Conservation (phyloP, 1,284 basidiomycete genomes). For the Sporisorium graminicola region DNA sequence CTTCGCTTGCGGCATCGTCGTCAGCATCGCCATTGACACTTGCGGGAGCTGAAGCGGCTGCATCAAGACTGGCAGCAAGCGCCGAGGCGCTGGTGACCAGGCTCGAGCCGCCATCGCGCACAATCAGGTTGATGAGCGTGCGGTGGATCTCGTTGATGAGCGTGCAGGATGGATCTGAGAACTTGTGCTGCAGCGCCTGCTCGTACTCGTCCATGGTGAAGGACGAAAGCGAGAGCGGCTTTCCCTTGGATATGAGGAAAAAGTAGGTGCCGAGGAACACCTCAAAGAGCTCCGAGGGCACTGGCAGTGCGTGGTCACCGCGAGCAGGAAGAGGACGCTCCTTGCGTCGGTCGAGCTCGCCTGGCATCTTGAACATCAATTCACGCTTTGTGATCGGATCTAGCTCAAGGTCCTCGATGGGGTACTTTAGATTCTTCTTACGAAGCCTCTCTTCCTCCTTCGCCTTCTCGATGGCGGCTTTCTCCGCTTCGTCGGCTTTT, state of each 20-base stretch:
- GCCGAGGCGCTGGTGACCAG: constrained; percentile 17
- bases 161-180: constrained; percentile 78
- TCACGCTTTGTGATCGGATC: constrained; percentile 67
- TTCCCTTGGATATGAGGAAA: constrained; percentile 89
- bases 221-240: constrained; percentile 87
- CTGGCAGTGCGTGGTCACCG: constrained; percentile 82
- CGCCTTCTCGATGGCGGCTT: constrained; percentile 42
- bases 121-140: constrained; percentile 85
- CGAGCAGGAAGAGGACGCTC: constrained; percentile 77
- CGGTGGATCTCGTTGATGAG: constrained; percentile 90
- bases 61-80: constrained; percentile 24
- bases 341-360: constrained; percentile 54
- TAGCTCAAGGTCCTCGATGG: constrained; percentile 73
- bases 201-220: constrained; percentile 96
- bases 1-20: constrained; percentile 40
- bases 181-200: constrained; percentile 82
- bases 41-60: constrained; percentile 43
- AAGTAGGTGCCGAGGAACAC: constrained; percentile 89
- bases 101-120: constrained; percentile 76
- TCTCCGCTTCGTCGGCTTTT: constrained; percentile 45
- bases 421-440: constrained; percentile 84
- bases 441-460: constrained; percentile 74
- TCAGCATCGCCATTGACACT: constrained; percentile 68
- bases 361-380: constrained; percentile 54
- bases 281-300: constrained; percentile 80